phyloP scores from a whole-genome alignment of 2,329 filamentous ascomycete species.

The Penicillium sp. region DNA sequence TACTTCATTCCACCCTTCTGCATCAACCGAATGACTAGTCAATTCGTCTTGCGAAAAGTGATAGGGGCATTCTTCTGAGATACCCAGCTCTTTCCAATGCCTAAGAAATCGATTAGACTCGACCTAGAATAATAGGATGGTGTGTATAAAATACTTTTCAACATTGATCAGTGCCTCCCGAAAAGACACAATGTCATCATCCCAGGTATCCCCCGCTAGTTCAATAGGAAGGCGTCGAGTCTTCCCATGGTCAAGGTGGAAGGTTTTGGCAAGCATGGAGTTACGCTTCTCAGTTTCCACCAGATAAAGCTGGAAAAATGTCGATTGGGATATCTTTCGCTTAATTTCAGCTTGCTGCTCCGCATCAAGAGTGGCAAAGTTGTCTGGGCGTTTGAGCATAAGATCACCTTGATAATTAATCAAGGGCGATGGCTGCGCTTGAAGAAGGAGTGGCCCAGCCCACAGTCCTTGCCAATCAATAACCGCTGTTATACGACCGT shows the following conservation, averaged over 20 bases:
- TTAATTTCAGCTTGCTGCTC: constrained; percentile 13
- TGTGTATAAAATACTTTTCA: constrained; percentile 15
- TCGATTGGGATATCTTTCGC: constrained; percentile 19
- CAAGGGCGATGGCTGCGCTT: constrained; percentile 18
- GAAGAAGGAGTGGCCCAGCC: constrained; percentile 24
- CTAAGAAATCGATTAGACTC: constrained; percentile 8
- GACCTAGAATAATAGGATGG: neutral
- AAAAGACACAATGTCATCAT: constrained; percentile 23
- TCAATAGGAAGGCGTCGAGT: constrained; percentile 19
- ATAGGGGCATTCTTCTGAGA: constrained; percentile 18
- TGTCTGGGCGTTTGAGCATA: constrained; percentile 20
- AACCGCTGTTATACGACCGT: constrained; percentile 34
- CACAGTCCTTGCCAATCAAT: constrained; percentile 43
- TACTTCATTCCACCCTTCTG: constrained; percentile 22
- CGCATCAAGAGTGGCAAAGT: constrained; percentile 19
- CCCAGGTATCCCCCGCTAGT: constrained; percentile 21
- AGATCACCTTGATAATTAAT: constrained; percentile 25
- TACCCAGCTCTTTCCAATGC: constrained; percentile 17
- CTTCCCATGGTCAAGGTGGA: constrained; percentile 21
- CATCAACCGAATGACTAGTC: constrained; percentile 13
- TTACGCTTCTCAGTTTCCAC: constrained; percentile 15
- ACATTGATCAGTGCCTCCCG: constrained; percentile 23
- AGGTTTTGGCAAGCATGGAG: constrained; percentile 14
- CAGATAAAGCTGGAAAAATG: constrained; percentile 21
- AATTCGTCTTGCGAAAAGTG: constrained; percentile 22